A percentile compares a stretch with the other conserved stretches of the same genome.
Conservation (phyloP, 139 green algal species). For the Raphidocelis subcapitata region DNA sequence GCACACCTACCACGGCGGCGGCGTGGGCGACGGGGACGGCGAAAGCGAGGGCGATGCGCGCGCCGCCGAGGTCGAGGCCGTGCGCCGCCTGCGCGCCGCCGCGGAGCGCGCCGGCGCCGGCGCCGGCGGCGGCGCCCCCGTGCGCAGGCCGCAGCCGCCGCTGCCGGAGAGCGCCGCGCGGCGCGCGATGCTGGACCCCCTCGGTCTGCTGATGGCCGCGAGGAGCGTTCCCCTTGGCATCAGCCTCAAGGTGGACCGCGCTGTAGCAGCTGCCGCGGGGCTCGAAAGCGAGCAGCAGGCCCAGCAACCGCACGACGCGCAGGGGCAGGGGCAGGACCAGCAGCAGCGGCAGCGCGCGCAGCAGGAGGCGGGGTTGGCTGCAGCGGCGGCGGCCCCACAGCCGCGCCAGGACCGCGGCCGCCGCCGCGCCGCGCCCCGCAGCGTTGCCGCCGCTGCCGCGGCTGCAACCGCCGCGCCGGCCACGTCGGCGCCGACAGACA, state of each 20-base stretch:
- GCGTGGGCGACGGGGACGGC: too few species aligned
- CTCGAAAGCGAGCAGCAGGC: not conserved
- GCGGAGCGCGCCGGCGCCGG: too few species aligned
- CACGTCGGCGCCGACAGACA: not conserved
- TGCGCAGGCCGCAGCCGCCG: too few species aligned
- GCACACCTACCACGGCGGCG: too few species aligned
- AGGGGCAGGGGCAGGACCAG: not conserved
- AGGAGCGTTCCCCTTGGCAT: constrained; percentile 25
- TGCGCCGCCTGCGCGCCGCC: too few species aligned
- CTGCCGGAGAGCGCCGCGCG: constrained; percentile 16
- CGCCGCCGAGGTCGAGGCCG: too few species aligned
- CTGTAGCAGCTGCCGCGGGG: not conserved
- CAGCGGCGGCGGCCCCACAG: not conserved
- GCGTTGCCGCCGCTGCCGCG: too few species aligned
- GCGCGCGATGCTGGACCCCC: constrained; percentile 15
- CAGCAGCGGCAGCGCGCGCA: constrained; percentile 3
- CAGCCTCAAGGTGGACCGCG: constrained; percentile 16
- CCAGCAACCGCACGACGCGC: not conserved
- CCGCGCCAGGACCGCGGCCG: too few species aligned
- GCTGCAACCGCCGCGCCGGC: not conserved
- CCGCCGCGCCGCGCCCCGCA: too few species aligned
- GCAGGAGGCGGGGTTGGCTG: not conserved
- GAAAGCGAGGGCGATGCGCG: too few species aligned
- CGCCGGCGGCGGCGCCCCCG: too few species aligned
- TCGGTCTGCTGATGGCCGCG: constrained; percentile 15